Conservation (phyloP, 306 rosid species). For the Cyamopsis tetragonoloba region DNA sequence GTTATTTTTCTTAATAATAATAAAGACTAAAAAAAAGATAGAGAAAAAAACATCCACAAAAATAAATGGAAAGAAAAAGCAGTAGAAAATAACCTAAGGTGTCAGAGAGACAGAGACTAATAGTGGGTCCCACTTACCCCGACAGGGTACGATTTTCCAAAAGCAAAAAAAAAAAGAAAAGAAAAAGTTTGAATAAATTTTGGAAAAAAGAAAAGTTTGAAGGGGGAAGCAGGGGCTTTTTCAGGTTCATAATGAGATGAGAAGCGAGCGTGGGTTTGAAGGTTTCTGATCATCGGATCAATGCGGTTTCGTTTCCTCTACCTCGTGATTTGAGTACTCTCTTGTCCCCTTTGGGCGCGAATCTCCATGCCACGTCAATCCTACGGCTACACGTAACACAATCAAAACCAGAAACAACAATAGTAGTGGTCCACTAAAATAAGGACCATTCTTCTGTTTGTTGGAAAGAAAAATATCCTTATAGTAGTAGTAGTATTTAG, state of each 20-base stretch:
- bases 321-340: constrained; percentile 27
- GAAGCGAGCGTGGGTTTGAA: constrained; percentile 15
- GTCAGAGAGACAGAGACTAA: no score
- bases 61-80: no score
- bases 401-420: neutral
- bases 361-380: constrained; percentile 8
- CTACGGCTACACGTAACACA: neutral
- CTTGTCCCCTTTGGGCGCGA: neutral
- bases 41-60: no score
- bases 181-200: no score
- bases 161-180: neutral
- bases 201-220: neutral
- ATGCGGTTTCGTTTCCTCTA: neutral
- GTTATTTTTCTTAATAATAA: no score
- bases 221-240: neutral
- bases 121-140: no score
- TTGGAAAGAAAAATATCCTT: no score
- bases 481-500: no score
- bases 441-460: no score
- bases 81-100: no score
- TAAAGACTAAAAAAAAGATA: no score
- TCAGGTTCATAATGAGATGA: constrained; percentile 26
- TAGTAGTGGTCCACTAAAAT: no score
- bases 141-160: neutral
- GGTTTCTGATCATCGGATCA: neutral